Evolutionary conservation across 2,329 filamentous ascomycete genomes (phyloP), one percentile per base, ranked within the genome.

Genomic region (Neodidymelliopsis sp.): DNA sequence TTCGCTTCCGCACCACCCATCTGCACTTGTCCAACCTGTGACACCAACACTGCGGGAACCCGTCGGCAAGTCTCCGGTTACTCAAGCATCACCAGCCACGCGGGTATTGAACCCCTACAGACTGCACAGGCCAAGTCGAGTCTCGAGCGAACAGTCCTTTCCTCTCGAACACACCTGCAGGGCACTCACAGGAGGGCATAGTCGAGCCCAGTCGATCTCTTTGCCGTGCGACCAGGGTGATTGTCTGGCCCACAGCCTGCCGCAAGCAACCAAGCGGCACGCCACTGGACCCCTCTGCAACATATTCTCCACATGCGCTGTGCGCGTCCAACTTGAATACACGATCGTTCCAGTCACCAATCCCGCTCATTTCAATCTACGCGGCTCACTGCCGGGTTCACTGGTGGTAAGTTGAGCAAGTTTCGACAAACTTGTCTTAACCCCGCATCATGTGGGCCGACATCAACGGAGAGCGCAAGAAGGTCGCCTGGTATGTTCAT

Each of bases 401-500:
- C 19, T 43, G 48, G 48, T 47, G 48, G 53, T 54, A 33, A 35
- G 55, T 36, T 67, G 69, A 70, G 66, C 67, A 71, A 50, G 53
- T 68, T 69, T 63, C 40, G 55, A 44, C 51, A 29, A 50, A 53
- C 44, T 55, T 39, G 57, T 37, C 45, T 38, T 45, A 56, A 58
- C 77, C 68, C 46, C 52, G 56, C 60, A 63, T 49, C 52, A 89
- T 89, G 86, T 78, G 86, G 67, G 65, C 72, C 45, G 65, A 69
- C 37, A 85, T 89, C 59, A 83, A 88, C 65, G 86, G 86, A 54
- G 79, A 84, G 71, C 88, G 87, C 74, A 88, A 84, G 71, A 89
- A 89, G 77, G 87, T 89, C 80, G 86, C 86, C 68, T 89, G 86
- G 86, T 89, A 81, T 65, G 85, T 66, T 20, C 23, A 35, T 33